These are phyloP conservation scores for Chalciporus sphaerocephalus DNA, from an alignment of 768 basidiomycete species.

Conservation along the genomic window DNA sequence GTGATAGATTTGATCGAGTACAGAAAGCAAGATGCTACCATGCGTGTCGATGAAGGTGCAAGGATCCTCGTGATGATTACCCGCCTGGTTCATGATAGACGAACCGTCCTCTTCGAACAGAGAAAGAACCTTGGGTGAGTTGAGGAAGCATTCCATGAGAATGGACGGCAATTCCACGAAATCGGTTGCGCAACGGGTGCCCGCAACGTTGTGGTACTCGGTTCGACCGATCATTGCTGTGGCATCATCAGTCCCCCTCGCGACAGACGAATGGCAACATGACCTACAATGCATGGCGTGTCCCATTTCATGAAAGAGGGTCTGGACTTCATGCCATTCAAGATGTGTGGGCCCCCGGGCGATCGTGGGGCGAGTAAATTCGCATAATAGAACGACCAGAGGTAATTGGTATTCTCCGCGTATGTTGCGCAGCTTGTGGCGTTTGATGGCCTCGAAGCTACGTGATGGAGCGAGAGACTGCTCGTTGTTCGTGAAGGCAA, in stretches of 20 bases:
- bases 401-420: constrained; percentile 83
- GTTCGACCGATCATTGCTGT: constrained; percentile 97
- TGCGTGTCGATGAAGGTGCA: constrained; percentile 86
- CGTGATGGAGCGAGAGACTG: constrained; percentile 44
- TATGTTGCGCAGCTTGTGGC: constrained; percentile 53
- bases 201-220: constrained; percentile 96
- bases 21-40: constrained; percentile 83
- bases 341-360: constrained; percentile 67
- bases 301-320: constrained; percentile 98
- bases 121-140: constrained; percentile 75
- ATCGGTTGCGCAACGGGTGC: constrained; percentile 96
- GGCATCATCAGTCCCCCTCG: constrained; percentile 3
- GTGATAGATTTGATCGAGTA: constrained; percentile 88
- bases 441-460: constrained; percentile 61
- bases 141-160: constrained; percentile 97
- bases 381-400: constrained; percentile 85
- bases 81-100: constrained; percentile 42
- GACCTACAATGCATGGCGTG: constrained; percentile 98
- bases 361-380: constrained; percentile 65
- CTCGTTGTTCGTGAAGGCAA: constrained; percentile 38
- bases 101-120: constrained; percentile 62
- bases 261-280: constrained; percentile 1
- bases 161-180: constrained; percentile 98
- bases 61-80: constrained; percentile 71
- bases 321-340: constrained; percentile 91